These are phyloP conservation scores for Komagataella populi DNA, from an alignment of 805 yeast genomes.

Conservation along the genomic window DNA sequence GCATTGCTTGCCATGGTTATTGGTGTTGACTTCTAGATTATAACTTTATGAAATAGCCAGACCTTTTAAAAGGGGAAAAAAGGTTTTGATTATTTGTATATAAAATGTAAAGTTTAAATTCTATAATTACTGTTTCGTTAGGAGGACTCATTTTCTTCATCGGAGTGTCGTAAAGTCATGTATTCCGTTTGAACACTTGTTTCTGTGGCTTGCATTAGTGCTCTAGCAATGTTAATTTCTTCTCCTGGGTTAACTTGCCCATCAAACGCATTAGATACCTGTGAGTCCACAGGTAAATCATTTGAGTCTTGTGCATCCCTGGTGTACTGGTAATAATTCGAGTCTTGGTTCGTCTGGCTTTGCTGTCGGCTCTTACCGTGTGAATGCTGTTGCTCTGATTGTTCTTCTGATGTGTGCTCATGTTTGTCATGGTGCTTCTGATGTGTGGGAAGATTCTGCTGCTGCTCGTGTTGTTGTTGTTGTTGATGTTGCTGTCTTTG, in stretches of 20 bases:
- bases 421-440: conserved; percentile 8
- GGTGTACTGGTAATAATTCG: conserved; percentile 1
- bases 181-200: not conserved
- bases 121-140: not conserved
- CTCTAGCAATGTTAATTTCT: conserved; percentile 54
- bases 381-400: conserved; percentile 4
- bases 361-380: conserved; percentile 1
- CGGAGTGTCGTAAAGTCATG: not conserved
- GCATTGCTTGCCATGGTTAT: conserved; percentile 96
- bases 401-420: conserved; percentile 8
- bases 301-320: conserved; percentile 9
- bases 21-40: conserved; percentile 69
- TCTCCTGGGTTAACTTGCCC: conserved; percentile 21
- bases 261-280: conserved; percentile 19
- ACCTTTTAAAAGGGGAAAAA: not conserved
- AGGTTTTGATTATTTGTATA: not conserved
- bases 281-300: conserved; percentile 45
- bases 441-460: conserved; percentile 8
- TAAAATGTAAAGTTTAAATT: not conserved
- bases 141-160: conserved; percentile 1
- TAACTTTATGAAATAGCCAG: not conserved
- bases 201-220: conserved; percentile 46
- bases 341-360: conserved; percentile 1
- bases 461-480: conserved; percentile 2
- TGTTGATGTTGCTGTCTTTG: conserved; percentile 17